Evolutionary conservation across 2,329 filamentous ascomycete species (phyloP).

Genomic region (Aspergillus ochraceus): DNA sequence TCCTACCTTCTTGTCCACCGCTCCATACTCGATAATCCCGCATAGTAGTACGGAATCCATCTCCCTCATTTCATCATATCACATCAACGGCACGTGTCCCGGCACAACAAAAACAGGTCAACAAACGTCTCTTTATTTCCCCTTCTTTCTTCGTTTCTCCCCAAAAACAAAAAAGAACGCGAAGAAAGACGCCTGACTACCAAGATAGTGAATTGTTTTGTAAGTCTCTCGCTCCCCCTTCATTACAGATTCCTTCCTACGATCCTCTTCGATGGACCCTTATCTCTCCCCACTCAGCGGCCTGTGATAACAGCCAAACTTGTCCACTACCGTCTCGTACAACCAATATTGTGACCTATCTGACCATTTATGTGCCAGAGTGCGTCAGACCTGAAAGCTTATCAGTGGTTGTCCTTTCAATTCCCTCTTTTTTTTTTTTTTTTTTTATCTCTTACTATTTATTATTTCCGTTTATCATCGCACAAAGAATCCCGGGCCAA

Average conservation of each 20-base stretch:
- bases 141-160: not conserved
- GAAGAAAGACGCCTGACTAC: not conserved
- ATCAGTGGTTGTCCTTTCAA: slow-evolving; percentile 8
- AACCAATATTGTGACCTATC: slow-evolving; percentile 22
- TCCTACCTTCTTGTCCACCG: not conserved
- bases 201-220: not conserved
- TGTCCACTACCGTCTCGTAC: slow-evolving; percentile 8
- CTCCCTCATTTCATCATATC: not conserved
- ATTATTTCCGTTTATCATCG: slow-evolving; percentile 6
- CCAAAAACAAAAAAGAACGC: not conserved
- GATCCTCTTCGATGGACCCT: slow-evolving; percentile 11
- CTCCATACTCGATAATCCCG: not conserved
- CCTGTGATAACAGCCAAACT: slow-evolving; percentile 20
- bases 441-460: not conserved
- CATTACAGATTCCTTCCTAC: not conserved
- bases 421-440: not conserved
- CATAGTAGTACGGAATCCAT: not conserved
- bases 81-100: not conserved
- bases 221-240: not conserved
- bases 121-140: not conserved
- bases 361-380: slow-evolving; percentile 19
- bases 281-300: slow-evolving; percentile 28
- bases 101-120: not conserved
- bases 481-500: slow-evolving; percentile 15
- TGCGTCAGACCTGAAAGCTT: slow-evolving; percentile 21